These are phyloP conservation scores for Ceratocystis destructans DNA, from an alignment of 2,329 filamentous ascomycete species.

Conservation along the genomic window DNA sequence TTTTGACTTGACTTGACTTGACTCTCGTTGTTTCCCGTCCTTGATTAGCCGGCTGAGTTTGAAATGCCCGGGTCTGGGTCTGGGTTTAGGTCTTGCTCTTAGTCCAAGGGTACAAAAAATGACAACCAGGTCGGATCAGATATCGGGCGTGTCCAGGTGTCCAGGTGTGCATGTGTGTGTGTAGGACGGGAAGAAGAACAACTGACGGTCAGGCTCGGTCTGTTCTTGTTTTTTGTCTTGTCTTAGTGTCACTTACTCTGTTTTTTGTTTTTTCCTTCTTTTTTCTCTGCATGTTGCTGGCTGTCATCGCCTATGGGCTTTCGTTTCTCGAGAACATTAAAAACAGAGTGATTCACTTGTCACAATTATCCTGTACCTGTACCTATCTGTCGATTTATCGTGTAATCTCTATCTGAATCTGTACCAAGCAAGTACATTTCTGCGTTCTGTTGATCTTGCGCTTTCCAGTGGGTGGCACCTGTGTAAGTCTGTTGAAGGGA, in stretches of 20 bases:
- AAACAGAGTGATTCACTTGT: slow-evolving; percentile 3
- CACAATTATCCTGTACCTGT: neutral
- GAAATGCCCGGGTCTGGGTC: neutral
- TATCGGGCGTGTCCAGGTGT: too few relatives aligned
- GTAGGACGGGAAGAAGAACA: neutral
- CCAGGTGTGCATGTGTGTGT: neutral
- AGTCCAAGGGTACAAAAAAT: too few relatives aligned
- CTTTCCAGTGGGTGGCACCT: neutral
- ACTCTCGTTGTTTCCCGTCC: neutral
- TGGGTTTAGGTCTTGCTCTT: too few relatives aligned
- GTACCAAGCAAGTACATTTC: neutral
- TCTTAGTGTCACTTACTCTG: neutral
- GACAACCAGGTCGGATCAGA: too few relatives aligned
- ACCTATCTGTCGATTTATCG: neutral
- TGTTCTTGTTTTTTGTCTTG: neutral
- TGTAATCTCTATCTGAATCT: neutral
- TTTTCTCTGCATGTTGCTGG: neutral
- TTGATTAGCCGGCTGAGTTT: neutral
- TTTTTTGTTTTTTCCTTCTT: neutral
- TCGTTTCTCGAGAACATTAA: neutral
- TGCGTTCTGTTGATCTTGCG: neutral
- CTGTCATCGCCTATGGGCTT: too few relatives aligned
- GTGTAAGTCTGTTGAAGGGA: neutral
- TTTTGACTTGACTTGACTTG: neutral
- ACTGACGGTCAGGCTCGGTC: neutral